Evolutionary conservation across 2,329 filamentous ascomycete genomes (phyloP), one percentile per base, ranked within the genome.

Genomic region (Fusarium mundagurra): DNA sequence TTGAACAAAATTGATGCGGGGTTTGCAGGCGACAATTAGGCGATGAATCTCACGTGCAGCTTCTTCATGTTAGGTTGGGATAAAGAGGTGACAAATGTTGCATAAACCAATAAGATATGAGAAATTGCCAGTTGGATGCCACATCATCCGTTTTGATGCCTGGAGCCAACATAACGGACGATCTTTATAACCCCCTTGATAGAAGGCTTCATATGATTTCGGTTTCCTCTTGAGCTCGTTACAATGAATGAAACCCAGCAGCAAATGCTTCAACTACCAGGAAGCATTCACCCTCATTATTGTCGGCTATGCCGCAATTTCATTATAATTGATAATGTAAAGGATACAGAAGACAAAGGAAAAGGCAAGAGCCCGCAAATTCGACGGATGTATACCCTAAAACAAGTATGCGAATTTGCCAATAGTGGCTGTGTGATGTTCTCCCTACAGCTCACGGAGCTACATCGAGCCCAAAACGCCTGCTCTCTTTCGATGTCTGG

Each of bases 131-230:
- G 10, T 27, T 0, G 20, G 24, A 14, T 27, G 24, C 17, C 43
- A 27, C 43, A 27, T 45, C 24, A 27, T 24, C 24, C 5, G 11
- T 9, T 6, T 20, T 24, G 43, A 18, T 45, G 24, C 24, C 43
- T 45, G 17, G 18, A 20, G 18, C 11, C 43, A 13, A 18, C 5
- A 11, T 18, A 8, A 14, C 43, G 27, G 12, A 14, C 43, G 27
- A 1, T 24, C 5, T 20, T 27, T 27, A 10, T 9, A 10, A 2
- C 17, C 1, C 17, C 9, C 8, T 14, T 27, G 1, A 1, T 4
- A 13, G 0, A 27, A 14, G 12, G 6, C 43, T 20, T 9, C 1
- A 12, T 27, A 1, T 8, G 4, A 9, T 9, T 18, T 27, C 17
- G 2, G 1, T 45, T 20, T 45, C 8, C 5, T 9, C 24, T 27